These are phyloP conservation scores for Citrullus colocynthis DNA, from an alignment of 306 rosid species.

Conservation along the genomic window DNA sequence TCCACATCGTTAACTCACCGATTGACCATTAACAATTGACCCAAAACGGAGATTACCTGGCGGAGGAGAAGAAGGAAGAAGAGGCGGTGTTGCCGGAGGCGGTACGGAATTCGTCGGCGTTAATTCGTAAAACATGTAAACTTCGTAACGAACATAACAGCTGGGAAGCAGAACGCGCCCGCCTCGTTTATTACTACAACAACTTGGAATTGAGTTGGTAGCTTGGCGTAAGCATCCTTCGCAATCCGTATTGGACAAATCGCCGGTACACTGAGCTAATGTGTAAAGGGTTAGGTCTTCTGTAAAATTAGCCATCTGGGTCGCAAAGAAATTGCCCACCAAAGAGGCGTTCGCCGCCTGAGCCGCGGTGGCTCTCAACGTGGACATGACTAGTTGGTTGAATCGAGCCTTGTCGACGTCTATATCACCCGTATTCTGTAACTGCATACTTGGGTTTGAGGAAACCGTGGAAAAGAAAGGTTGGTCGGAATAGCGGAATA, in stretches of 20 bases:
- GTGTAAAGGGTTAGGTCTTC: not conserved
- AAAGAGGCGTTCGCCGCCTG: not conserved
- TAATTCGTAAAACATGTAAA: not conserved
- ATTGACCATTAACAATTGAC: no score
- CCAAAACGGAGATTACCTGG: not conserved
- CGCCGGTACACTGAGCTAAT: constrained; percentile 27
- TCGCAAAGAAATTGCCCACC: not conserved
- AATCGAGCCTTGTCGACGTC: not conserved
- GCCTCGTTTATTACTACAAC: constrained; percentile 10
- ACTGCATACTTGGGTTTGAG: not conserved
- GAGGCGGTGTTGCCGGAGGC: not conserved
- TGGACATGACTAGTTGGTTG: not conserved
- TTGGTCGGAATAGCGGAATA: constrained; percentile 15
- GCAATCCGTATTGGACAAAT: constrained; percentile 11
- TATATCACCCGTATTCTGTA: not conserved
- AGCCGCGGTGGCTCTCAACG: not conserved
- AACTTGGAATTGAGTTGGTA: not conserved
- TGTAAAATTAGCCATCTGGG: not conserved
- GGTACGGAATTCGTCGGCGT: not conserved
- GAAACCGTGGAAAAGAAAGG: not conserved
- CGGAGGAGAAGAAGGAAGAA: not conserved
- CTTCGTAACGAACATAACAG: constrained; percentile 20
- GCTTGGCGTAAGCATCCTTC: not conserved
- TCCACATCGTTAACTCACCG: not conserved
- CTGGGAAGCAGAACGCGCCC: constrained; percentile 16